Base-by-base conservation (phyloP, 805 yeast genomes). In the Saccharomycopsis schoenii region DNA sequence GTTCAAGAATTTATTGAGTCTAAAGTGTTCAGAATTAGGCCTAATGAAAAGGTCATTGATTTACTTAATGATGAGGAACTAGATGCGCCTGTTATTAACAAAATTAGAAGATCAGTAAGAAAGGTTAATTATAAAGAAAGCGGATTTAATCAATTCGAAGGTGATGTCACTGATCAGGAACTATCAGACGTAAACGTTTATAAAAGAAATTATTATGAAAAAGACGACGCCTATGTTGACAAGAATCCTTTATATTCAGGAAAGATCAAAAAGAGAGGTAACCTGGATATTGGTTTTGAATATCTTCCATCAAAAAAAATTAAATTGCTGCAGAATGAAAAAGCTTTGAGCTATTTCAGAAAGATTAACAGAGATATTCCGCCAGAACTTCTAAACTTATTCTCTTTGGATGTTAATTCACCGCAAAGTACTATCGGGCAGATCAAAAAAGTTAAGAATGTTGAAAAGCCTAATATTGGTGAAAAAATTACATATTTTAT, bases 1-100 rank as follows among this genome's bases (percentile, higher is more conserved):
- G 74, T 2, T 72, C 73, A 21, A 74, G 74, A 52, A n/a, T 52
- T 52, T 9, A 29, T 34, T 36, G 56, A 29, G 2, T 4, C 39
- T 42, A 36, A 57, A 34, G 15, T 34, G 1, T 19, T 17, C 24
- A 40, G 47, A 21, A 60, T 64, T n/a, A 47, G 40, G 25, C 59
- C 57, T 51, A 56, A 56, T 15, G 57, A 40, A 25, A 29, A 37
- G 34, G 57, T 42, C n/a, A 61, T 59, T 6, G 57, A 60, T 59
- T 52, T 25, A 25, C 25, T 36, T 19, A 36, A 39, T 24, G 60
- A 59, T 59, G 61, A 42, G 2, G 43, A 56, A n/a, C 41, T 41
- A 19, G 21, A 41, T 47, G 12, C 58, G 21, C 34, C 34, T 52
- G 9, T 25, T 24, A 37, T 12, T 5, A 19, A n/a, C 17, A 21